Conservation (phyloP, 2,329 filamentous ascomycete species). For the Aspergillus proliferans region DNA sequence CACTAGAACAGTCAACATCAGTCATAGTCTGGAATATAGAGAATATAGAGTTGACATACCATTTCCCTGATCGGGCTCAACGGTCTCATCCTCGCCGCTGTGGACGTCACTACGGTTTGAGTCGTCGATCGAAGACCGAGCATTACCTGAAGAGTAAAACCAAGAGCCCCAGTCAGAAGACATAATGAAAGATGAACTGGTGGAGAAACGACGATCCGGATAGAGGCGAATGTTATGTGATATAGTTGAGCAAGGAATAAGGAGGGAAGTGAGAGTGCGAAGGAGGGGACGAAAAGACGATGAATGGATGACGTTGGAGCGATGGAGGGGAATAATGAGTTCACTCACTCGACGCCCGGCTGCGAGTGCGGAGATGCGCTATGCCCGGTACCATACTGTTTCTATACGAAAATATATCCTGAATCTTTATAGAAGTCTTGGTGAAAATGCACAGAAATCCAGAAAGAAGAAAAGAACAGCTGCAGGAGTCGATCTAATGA, state of each 20-base stretch:
- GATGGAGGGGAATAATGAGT: neutral
- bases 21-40: neutral
- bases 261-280: conserved; percentile 2
- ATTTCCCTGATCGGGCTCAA: conserved; percentile 91
- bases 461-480: neutral
- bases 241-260: conserved; percentile 1
- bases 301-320: neutral
- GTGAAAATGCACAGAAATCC: neutral
- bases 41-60: conserved; percentile 49
- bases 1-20: conserved; percentile 49
- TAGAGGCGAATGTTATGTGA: conserved; percentile 4
- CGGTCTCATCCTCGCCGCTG: conserved; percentile 65
- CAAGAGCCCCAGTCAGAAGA: conserved; percentile 21
- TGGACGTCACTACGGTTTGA: conserved; percentile 27
- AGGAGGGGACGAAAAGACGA: conserved; percentile 12
- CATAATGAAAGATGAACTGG: conserved; percentile 12
- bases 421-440: too few species aligned
- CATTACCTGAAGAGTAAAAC: conserved; percentile 29
- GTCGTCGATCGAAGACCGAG: conserved; percentile 55
- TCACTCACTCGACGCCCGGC: neutral
- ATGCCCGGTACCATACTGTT: too few species aligned
- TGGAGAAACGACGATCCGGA: conserved; percentile 2
- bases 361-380: neutral
- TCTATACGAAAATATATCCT: too few species aligned
- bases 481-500: neutral